A percentile compares a stretch with the other conserved stretches of the same genome.
Conservation (phyloP, 2,329 filamentous ascomycete genomes). For the Scytalidium sp. region DNA sequence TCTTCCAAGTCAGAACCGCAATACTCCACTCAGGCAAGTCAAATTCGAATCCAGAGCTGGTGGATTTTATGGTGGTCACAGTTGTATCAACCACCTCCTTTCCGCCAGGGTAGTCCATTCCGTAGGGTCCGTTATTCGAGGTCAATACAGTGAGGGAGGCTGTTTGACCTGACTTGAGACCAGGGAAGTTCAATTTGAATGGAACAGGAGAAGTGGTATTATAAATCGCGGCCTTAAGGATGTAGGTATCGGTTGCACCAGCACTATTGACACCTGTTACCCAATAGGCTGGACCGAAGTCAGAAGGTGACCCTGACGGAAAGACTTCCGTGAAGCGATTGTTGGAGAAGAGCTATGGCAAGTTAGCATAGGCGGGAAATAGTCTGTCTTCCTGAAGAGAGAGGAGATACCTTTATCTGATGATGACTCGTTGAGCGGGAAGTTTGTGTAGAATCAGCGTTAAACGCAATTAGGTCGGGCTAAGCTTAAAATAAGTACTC, state of each 20-base stretch:
- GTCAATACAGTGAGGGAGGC: conserved; percentile 43
- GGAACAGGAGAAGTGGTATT: conserved; percentile 44
- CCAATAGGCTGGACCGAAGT: conserved; percentile 44
- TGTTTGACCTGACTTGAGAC: conserved; percentile 28
- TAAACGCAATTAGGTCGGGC: conserved; percentile 7
- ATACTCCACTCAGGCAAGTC: conserved; percentile 4
- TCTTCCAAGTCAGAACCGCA: conserved; percentile 10
- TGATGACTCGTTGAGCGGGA: conserved; percentile 47
- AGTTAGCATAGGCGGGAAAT: conserved; percentile 3
- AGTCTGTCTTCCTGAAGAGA: background rate
- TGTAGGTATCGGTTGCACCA: conserved; percentile 33
- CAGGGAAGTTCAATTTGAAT: conserved; percentile 40
- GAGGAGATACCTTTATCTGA: conserved; percentile 36
- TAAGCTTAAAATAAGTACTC: too few species aligned
- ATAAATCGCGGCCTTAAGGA: conserved; percentile 51
- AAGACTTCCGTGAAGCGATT: conserved; percentile 44
- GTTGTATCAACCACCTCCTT: conserved; percentile 1
- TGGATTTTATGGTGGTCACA: background rate
- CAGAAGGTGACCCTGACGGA: conserved; percentile 31
- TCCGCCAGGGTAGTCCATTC: conserved; percentile 1
- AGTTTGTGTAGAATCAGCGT: conserved; percentile 37
- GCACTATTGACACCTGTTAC: conserved; percentile 37
- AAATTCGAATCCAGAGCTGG: conserved; percentile 1
- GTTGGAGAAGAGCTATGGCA: conserved; percentile 37
- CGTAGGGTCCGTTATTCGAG: conserved; percentile 16